Conservation (phyloP, 176 grass and related monocot species). For the Olyra latifolia region DNA sequence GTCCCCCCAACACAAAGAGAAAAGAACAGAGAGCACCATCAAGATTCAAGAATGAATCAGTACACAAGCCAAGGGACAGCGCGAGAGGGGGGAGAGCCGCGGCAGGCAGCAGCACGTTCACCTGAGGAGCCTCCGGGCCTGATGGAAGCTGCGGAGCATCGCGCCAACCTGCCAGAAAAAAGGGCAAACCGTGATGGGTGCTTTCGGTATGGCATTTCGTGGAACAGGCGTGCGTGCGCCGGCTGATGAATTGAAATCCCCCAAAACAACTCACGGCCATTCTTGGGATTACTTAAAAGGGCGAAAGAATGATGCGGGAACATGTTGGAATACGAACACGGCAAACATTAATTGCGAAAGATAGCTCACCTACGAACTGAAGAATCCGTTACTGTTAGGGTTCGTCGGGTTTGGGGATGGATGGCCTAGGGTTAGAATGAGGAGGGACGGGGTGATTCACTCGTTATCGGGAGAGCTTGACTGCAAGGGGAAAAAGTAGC, state of each 20-base stretch:
- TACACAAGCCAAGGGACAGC: neutral
- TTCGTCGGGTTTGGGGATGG: too few species aligned
- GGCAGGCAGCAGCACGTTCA: slow-evolving; percentile 5
- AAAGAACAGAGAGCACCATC: neutral
- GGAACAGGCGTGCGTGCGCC: neutral
- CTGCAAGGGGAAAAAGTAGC: too few species aligned
- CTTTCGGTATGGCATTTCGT: slow-evolving; percentile 26
- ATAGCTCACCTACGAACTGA: too few species aligned
- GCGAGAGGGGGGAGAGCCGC: neutral
- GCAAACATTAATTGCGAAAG: too few species aligned
- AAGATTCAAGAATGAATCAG: neutral
- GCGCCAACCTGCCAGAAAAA: neutral
- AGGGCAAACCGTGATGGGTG: neutral
- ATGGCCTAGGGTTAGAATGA: too few species aligned
- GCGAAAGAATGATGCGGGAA: too few species aligned
- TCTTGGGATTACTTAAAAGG: neutral
- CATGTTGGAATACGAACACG: too few species aligned
- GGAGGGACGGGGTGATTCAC: too few species aligned
- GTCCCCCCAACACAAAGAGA: neutral
- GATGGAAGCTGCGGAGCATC: slow-evolving; percentile 56
- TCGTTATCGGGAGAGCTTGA: too few species aligned
- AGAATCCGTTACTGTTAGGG: too few species aligned
- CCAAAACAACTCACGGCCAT: too few species aligned
- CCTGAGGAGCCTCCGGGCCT: slow-evolving; percentile 57
- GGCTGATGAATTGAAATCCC: too few species aligned